A percentile compares a stretch with the other conserved stretches of the same genome.
Conservation (phyloP, 441 rosid species). For the Adansonia grandidieri region DNA sequence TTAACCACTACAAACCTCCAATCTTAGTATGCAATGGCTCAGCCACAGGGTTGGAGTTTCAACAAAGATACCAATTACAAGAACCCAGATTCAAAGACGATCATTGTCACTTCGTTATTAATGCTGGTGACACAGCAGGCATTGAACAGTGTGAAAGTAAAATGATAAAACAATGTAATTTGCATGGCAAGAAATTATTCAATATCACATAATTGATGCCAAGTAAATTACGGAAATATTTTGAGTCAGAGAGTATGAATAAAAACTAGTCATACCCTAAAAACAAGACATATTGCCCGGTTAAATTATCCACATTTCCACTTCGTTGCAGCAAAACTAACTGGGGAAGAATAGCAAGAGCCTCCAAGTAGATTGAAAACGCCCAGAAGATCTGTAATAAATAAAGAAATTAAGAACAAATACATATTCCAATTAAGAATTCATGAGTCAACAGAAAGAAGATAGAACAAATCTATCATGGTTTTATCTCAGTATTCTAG, state of each 20-base stretch:
- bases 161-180: neutral
- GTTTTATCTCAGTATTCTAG: neutral
- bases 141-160: neutral
- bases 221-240: neutral
- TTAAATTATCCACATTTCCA: constrained; percentile 93
- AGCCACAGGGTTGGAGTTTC: neutral
- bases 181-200: neutral
- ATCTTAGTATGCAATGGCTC: neutral
- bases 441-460: too few relatives aligned
- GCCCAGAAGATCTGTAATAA: constrained; percentile 78
- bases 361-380: constrained; percentile 92
- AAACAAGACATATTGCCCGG: constrained; percentile 94
- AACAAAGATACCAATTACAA: neutral
- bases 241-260: neutral
- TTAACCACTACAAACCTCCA: neutral
- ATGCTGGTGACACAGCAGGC: neutral
- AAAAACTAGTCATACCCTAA: constrained; percentile 65
- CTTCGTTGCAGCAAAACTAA: constrained; percentile 86
- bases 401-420: neutral
- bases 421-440: too few relatives aligned
- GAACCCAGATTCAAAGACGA: neutral
- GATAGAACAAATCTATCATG: too few relatives aligned
- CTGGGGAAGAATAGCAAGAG: constrained; percentile 96
- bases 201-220: neutral
- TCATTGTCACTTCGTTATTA: neutral